A percentile compares a stretch with the other conserved stretches of the same genome.
Conservation (phyloP, 192 early-diverging fungal species). For the Chytriomyces confervae region DNA sequence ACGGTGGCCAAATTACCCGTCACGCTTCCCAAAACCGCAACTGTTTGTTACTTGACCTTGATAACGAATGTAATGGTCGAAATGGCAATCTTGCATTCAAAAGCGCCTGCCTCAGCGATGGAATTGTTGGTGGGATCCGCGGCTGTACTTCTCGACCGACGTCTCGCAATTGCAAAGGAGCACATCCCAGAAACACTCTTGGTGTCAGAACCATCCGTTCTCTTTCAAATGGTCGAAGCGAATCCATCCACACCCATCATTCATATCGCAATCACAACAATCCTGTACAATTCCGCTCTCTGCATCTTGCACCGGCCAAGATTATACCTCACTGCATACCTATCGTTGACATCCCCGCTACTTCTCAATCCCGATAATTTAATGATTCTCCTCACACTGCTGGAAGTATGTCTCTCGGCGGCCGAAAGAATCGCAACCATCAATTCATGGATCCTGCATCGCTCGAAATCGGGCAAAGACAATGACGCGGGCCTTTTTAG, state of each 20-base stretch:
- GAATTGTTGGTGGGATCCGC: neutral
- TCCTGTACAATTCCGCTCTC: slow-evolving; percentile 8
- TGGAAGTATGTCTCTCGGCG: neutral
- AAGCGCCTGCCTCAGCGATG: neutral
- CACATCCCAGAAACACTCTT: neutral
- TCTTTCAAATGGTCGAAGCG: neutral
- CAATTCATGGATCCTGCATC: slow-evolving; percentile 4
- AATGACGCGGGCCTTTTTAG: neutral
- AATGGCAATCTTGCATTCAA: neutral
- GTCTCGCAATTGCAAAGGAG: neutral
- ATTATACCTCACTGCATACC: slow-evolving; percentile 18
- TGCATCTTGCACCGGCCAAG: slow-evolving; percentile 6
- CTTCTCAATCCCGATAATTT: neutral
- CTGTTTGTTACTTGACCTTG: neutral
- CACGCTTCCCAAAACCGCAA: neutral
- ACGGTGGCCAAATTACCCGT: neutral
- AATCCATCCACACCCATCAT: neutral
- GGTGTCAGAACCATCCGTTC: neutral
- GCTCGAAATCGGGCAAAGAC: no score
- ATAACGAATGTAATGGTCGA: neutral
- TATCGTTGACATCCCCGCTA: neutral
- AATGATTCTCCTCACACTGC: neutral
- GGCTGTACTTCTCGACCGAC: neutral
- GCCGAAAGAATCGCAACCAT: neutral
- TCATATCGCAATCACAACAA: slow-evolving; percentile 16